A percentile compares a stretch with the other conserved stretches of the same genome.
Conservation (phyloP, 345 rosid species). For the Chamaenerion angustifolium region DNA sequence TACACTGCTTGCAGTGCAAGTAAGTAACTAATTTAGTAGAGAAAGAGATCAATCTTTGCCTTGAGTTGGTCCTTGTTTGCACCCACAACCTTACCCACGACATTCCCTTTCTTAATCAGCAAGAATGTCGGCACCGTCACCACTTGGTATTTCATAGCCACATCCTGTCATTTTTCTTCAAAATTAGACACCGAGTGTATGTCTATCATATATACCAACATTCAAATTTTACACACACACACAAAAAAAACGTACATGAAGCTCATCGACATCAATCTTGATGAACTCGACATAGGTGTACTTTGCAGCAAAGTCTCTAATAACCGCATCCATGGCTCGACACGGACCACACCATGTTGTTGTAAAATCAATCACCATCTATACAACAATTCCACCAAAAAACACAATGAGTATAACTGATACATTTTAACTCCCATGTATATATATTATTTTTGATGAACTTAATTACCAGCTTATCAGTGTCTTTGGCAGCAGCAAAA, state of each 20-base stretch:
- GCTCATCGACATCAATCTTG: slow-evolving; percentile 57
- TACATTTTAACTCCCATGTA: too few species aligned
- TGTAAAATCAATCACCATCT: slow-evolving; percentile 66
- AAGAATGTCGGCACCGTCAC: slow-evolving; percentile 41
- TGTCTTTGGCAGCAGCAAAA: too few species aligned
- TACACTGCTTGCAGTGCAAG: too few species aligned
- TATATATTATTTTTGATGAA: too few species aligned
- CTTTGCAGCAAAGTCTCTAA: slow-evolving; percentile 40
- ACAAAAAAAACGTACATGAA: slow-evolving; percentile 18
- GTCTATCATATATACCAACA: too few species aligned
- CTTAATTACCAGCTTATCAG: too few species aligned
- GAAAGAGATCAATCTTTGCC: slow-evolving; percentile 43
- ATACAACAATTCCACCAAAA: too few species aligned
- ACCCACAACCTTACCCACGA: slow-evolving; percentile 43
- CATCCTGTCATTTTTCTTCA: slow-evolving; percentile 20
- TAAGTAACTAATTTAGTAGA: neutral
- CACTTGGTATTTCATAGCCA: slow-evolving; percentile 25
- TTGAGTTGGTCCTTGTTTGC: slow-evolving; percentile 37
- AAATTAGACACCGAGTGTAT: neutral
- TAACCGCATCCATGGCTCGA: slow-evolving; percentile 34
- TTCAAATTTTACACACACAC: neutral
- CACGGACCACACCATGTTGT: slow-evolving; percentile 83
- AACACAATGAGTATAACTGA: too few species aligned
- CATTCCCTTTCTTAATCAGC: slow-evolving; percentile 51
- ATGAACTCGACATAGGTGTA: slow-evolving; percentile 48